A percentile compares a stretch with the other conserved stretches of the same genome.
These are phyloP conservation scores for Astrephomene gubernaculifera DNA, from an alignment of 139 green algal genomes.

Conservation along the genomic window DNA sequence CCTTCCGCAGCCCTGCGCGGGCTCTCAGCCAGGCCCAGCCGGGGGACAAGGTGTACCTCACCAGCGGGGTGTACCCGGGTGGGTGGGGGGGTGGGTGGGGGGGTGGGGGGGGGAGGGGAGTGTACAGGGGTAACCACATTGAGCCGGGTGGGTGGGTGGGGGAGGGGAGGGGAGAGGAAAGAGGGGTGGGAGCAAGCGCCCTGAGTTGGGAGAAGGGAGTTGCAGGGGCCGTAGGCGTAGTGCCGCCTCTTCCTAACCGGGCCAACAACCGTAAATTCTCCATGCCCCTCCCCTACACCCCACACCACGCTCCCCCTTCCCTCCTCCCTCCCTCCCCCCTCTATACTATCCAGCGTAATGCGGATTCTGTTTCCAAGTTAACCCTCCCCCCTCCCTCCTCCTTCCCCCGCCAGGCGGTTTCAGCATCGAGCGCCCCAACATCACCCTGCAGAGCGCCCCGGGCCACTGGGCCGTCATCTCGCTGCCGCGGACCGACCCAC, in stretches of 20 bases:
- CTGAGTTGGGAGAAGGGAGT: too few relatives aligned
- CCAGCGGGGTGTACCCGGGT: slow-evolving; percentile 39
- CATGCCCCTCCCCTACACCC: background rate
- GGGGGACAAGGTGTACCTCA: slow-evolving; percentile 18
- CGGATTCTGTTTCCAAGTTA: too few relatives aligned
- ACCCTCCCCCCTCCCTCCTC: background rate
- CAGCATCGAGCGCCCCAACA: slow-evolving; percentile 5
- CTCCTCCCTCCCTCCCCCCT: background rate
- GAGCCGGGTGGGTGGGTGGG: too few relatives aligned
- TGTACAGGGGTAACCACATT: background rate
- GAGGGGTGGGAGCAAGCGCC: background rate
- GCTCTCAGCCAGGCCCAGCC: slow-evolving; percentile 29
- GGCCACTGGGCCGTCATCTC: slow-evolving; percentile 42
- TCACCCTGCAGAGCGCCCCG: slow-evolving; percentile 40
- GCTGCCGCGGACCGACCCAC: slow-evolving; percentile 12
- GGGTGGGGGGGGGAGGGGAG: background rate
- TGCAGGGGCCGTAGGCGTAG: too few relatives aligned
- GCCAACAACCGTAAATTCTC: background rate
- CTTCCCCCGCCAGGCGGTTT: slow-evolving; percentile 12
- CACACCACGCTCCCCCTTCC: too few relatives aligned
- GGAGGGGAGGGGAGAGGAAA: background rate
- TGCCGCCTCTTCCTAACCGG: too few relatives aligned
- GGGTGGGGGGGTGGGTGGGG: background rate
- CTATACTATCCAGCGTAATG: too few relatives aligned
- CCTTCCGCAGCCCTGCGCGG: slow-evolving; percentile 15